These are phyloP conservation scores for Beta lomatogona DNA, from an alignment of 179 eudicot species.

Conservation along the genomic window DNA sequence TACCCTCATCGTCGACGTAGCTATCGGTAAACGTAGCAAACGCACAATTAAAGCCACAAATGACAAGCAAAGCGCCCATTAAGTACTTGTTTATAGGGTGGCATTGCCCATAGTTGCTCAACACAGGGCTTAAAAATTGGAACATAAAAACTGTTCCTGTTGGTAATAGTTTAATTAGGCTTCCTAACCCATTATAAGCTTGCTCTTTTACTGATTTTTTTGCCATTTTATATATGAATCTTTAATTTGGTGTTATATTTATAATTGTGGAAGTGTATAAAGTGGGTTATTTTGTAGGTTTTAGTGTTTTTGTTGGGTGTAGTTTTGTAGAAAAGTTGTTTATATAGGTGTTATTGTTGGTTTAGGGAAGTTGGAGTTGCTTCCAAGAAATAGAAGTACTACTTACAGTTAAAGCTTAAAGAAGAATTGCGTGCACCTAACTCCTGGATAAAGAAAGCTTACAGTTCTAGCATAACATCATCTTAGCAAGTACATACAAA, in stretches of 20 bases:
- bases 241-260: background rate
- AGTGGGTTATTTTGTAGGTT: background rate
- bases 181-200: slow-evolving; percentile 32
- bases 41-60: slow-evolving; percentile 34
- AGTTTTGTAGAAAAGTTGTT: background rate
- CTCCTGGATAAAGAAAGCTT: slow-evolving; percentile 12
- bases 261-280: too few relatives aligned
- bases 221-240: slow-evolving; percentile 3
- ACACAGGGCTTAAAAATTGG: slow-evolving; percentile 43
- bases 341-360: background rate
- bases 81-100: slow-evolving; percentile 36
- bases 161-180: slow-evolving; percentile 40
- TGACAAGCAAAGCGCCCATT: slow-evolving; percentile 21
- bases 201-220: slow-evolving; percentile 15
- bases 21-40: slow-evolving; percentile 40
- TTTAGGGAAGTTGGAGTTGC: slow-evolving; percentile 9
- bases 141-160: slow-evolving; percentile 45
- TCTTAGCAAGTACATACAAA: background rate
- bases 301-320: too few relatives aligned
- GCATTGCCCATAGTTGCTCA: slow-evolving; percentile 42
- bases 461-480: background rate
- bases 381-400: slow-evolving; percentile 14
- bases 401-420: slow-evolving; percentile 11
- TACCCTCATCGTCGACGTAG: slow-evolving; percentile 45
- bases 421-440: slow-evolving; percentile 19